phyloP scores from a whole-genome alignment of 176 grass and related monocot species.

The Cenchrus americanus region DNA sequence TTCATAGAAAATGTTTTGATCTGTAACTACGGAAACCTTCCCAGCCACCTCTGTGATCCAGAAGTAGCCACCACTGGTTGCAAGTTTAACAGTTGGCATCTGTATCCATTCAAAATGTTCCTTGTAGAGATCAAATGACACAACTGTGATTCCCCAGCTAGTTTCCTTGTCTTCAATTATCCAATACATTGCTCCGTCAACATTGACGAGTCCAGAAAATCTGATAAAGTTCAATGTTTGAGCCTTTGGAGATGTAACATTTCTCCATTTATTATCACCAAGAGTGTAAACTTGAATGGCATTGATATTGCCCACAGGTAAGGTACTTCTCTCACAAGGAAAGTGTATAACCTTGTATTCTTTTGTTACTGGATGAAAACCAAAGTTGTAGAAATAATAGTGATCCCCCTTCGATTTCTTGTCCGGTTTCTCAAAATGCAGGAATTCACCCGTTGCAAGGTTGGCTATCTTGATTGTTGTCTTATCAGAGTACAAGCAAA shows the following conservation, averaged over 20 bases:
- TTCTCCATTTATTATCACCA: constrained; percentile 1
- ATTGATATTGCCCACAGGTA: background rate
- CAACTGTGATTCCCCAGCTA: background rate
- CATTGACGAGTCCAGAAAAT: background rate
- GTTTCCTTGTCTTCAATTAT: background rate
- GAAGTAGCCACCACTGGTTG: fast-evolving
- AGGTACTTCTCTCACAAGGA: background rate
- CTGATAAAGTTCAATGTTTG: background rate
- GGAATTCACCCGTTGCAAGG: constrained; percentile 26
- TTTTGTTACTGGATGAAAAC: constrained; percentile 1
- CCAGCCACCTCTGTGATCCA: constrained; percentile 26
- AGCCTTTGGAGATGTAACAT: background rate
- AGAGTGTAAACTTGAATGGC: constrained; percentile 39
- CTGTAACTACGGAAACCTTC: constrained; percentile 1
- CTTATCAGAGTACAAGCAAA: constrained; percentile 24
- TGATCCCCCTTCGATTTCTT: constrained; percentile 14
- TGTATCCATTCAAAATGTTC: constrained; percentile 13
- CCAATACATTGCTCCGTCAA: constrained; percentile 33
- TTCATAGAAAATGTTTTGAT: background rate
- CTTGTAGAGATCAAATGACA: constrained; percentile 29
- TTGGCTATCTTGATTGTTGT: constrained; percentile 28
- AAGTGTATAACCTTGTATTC: constrained; percentile 34
- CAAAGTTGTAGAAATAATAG: constrained; percentile 33
- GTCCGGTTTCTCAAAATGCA: constrained; percentile 18
- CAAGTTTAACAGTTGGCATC: background rate